Conservation (phyloP, 2,329 filamentous ascomycete genomes). For the Cladosporium halotolerans region DNA sequence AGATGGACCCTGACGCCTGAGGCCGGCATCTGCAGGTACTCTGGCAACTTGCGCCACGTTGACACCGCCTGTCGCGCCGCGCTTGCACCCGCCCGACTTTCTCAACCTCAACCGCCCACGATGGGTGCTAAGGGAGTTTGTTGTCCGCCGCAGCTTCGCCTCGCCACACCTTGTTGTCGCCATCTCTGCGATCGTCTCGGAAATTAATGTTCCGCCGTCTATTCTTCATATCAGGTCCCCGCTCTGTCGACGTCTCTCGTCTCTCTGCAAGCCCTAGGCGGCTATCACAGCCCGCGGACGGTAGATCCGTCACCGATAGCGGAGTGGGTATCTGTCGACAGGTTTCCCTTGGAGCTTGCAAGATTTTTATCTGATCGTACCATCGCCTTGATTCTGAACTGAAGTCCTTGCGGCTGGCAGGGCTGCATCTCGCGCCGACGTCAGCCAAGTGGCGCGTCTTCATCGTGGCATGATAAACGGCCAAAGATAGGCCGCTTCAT, state of each 20-base stretch:
- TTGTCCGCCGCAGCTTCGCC: too few relatives aligned
- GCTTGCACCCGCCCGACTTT: background rate
- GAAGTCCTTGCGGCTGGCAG: too few relatives aligned
- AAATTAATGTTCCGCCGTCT: too few relatives aligned
- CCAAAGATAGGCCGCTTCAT: too few relatives aligned
- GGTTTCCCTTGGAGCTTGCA: background rate
- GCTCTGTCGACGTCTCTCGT: background rate
- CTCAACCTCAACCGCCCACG: background rate
- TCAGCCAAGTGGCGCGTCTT: background rate
- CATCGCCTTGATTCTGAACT: background rate
- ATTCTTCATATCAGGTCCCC: too few relatives aligned
- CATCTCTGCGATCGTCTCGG: too few relatives aligned
- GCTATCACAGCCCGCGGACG: background rate
- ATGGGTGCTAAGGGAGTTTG: too few relatives aligned
- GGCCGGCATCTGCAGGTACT: constrained; percentile 1
- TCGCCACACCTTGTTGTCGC: too few relatives aligned
- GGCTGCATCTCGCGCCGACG: background rate
- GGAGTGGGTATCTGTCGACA: background rate
- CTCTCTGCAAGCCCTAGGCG: background rate
- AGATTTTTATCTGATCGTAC: constrained; percentile 11
- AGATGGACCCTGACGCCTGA: background rate
- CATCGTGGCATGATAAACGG: too few relatives aligned
- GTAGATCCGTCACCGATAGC: constrained; percentile 3
- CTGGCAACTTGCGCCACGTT: background rate
- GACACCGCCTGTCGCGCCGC: constrained; percentile 2